Percentiles rank a stretch among this genome's conserved stretches.
phyloP scores from a whole-genome alignment of 768 basidiomycete species.

The Tulasnella calospora region DNA sequence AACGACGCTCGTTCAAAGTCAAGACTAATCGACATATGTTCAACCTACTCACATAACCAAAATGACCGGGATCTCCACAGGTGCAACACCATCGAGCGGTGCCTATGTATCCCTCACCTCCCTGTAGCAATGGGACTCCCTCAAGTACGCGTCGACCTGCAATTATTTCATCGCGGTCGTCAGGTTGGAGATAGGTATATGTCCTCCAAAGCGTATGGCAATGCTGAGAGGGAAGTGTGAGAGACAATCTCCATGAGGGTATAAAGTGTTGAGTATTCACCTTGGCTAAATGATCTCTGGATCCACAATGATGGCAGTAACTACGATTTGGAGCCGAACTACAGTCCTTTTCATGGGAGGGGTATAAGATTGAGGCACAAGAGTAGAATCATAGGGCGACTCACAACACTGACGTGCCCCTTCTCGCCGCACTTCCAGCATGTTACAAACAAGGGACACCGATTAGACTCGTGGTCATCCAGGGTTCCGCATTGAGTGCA shows the following conservation, averaged over 20 bases:
- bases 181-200: background rate
- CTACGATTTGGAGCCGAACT: background rate
- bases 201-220: constrained; percentile 16
- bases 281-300: constrained; percentile 7
- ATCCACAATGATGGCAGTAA: constrained; percentile 6
- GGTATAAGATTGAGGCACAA: background rate
- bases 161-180: background rate
- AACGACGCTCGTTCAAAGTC: background rate
- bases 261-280: background rate
- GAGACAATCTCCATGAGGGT: background rate
- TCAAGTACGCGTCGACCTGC: background rate
- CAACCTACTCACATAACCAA: constrained; percentile 3
- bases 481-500: constrained; percentile 10
- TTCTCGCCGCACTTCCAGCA: constrained; percentile 15
- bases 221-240: background rate
- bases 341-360: background rate
- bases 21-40: background rate
- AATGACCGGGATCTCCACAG: constrained; percentile 9
- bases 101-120: constrained; percentile 11
- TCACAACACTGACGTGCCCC: constrained; percentile 21
- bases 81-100: constrained; percentile 6
- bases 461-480: constrained; percentile 15
- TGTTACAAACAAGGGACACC: constrained; percentile 10
- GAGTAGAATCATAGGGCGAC: background rate
- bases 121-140: background rate